Conservation (phyloP, 352 stramenopile species). For the Globisporangium rhizosaccharum region DNA sequence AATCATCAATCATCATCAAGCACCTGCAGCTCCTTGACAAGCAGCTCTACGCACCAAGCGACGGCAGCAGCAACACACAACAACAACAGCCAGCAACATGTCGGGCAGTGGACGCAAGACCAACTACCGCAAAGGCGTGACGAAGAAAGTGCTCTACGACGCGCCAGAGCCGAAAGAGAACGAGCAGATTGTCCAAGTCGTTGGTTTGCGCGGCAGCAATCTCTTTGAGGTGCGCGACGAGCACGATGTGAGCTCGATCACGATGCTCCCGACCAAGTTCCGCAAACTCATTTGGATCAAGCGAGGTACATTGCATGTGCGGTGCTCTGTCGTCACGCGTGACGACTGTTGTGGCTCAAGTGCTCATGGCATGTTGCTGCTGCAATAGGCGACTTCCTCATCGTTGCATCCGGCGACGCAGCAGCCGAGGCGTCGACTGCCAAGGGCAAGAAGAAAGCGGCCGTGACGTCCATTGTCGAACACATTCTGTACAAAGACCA, state of each 20-base stretch:
- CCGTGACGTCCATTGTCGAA: slow-evolving; percentile 89
- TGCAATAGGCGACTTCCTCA: slow-evolving; percentile 91
- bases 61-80: not conserved
- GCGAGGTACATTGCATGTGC: slow-evolving; percentile 34
- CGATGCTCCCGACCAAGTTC: slow-evolving; percentile 97
- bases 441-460: slow-evolving; percentile 84
- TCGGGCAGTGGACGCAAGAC: slow-evolving; percentile 88
- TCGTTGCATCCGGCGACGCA: slow-evolving; percentile 81
- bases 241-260: slow-evolving; percentile 65
- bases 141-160: slow-evolving; percentile 87
- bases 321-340: not conserved
- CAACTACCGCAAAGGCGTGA: slow-evolving; percentile 91
- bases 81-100: slow-evolving; percentile 41
- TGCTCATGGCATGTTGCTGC: not conserved
- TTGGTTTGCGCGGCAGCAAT: slow-evolving; percentile 91
- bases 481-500: slow-evolving; percentile 99
- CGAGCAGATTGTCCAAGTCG: slow-evolving; percentile 90
- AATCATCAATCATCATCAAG: too few species aligned
- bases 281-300: slow-evolving; percentile 99
- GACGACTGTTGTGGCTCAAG: too few species aligned
- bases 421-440: slow-evolving; percentile 70
- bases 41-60: not conserved
- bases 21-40: too few species aligned
- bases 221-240: slow-evolving; percentile 91
- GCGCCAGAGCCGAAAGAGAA: slow-evolving; percentile 87